Percentiles rank a stretch among this genome's conserved stretches.
Conservation (phyloP, 257 asterid genomes). For the Galeopsis tetrahit region DNA sequence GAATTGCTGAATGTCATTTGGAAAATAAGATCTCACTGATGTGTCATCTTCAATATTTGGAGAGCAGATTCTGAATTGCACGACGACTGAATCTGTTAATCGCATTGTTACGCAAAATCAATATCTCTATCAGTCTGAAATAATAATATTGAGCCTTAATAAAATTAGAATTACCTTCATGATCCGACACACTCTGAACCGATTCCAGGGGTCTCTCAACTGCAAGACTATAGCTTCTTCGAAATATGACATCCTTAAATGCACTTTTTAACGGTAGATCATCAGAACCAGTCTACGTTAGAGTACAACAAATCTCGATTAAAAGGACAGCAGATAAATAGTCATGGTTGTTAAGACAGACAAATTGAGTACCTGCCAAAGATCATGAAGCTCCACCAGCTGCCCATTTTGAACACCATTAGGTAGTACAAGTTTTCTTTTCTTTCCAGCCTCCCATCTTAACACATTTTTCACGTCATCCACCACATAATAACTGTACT, state of each 20-base stretch:
- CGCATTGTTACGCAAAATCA: constrained; percentile 29
- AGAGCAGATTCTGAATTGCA: constrained; percentile 88
- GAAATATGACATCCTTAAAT: constrained; percentile 83
- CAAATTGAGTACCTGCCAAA: constrained; percentile 79
- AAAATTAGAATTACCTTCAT: constrained; percentile 54
- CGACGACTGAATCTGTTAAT: constrained; percentile 62
- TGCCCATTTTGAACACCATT: constrained; percentile 70
- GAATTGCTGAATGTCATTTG: constrained; percentile 20
- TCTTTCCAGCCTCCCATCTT: constrained; percentile 84
- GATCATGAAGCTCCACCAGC: constrained; percentile 79
- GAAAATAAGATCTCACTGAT: constrained; percentile 56
- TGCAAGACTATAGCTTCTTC: constrained; percentile 47
- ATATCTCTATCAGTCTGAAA: constrained; percentile 2
- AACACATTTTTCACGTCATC: constrained; percentile 74
- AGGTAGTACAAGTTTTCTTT: constrained; percentile 70
- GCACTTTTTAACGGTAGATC: constrained; percentile 87
- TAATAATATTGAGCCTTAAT: constrained; percentile 11
- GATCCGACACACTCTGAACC: constrained; percentile 42
- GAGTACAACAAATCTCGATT: constrained; percentile 23
- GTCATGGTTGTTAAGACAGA: background rate
- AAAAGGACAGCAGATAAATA: background rate
- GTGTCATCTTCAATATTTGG: constrained; percentile 76
- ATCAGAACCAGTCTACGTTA: constrained; percentile 82
- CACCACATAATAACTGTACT: constrained; percentile 90
- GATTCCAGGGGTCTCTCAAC: constrained; percentile 56